phyloP scores from a whole-genome alignment of 345 rosid genomes.

The Mercurialis annua region DNA sequence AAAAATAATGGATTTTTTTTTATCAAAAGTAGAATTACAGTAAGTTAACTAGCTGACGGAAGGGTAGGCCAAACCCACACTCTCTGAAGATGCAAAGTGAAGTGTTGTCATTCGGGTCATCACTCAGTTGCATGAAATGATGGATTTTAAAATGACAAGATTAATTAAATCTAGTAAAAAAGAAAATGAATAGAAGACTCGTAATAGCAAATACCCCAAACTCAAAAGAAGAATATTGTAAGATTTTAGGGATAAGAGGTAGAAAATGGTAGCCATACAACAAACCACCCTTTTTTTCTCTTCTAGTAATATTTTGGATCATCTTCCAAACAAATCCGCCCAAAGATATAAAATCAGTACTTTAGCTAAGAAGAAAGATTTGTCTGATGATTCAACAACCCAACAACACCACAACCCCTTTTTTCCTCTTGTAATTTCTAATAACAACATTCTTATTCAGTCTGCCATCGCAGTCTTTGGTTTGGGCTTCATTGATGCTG shows the following conservation, averaged over 20 bases:
- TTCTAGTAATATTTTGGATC: background rate
- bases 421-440: constrained; percentile 13
- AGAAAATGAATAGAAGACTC: no score
- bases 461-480: constrained; percentile 51
- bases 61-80: no score
- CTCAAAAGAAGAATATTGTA: no score
- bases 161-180: no score
- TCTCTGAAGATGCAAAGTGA: no score
- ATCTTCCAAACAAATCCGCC: constrained; percentile 17
- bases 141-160: no score
- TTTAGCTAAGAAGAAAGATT: constrained; percentile 37
- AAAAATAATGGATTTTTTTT: no score
- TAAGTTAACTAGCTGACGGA: no score
- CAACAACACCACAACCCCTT: background rate
- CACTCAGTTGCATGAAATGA: no score
- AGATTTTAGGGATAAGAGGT: background rate
- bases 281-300: constrained; percentile 23
- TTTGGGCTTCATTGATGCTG: constrained; percentile 78
- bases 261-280: constrained; percentile 33
- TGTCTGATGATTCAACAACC: constrained; percentile 21
- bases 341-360: constrained; percentile 5
- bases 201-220: no score
- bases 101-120: no score
- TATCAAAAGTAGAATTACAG: no score
- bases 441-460: constrained; percentile 25